Conservation (phyloP, 164 flowering plant genomes). For the Taxillus chinensis region DNA sequence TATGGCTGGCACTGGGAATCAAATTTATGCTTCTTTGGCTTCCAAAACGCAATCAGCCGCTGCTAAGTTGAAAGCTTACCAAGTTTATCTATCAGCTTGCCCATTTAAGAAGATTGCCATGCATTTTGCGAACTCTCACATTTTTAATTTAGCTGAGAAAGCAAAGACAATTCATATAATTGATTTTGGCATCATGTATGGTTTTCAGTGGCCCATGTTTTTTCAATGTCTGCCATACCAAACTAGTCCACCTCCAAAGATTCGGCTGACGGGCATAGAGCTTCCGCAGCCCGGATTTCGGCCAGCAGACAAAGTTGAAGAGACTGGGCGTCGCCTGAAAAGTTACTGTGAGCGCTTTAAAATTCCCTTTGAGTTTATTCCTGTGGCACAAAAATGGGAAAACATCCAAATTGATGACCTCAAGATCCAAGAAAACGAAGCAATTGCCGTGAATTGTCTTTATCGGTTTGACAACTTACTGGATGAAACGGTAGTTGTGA, state of each 20-base stretch:
- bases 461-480: constrained; percentile 15
- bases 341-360: constrained; percentile 16
- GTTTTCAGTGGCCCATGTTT: constrained; percentile 26
- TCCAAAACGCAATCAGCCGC: constrained; percentile 8
- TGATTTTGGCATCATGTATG: constrained; percentile 23
- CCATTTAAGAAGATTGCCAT: constrained; percentile 19
- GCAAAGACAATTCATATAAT: constrained; percentile 15
- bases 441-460: constrained; percentile 19
- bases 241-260: constrained; percentile 16
- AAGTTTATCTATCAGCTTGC: constrained; percentile 11
- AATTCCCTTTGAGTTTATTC: constrained; percentile 20
- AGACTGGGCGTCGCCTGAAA: constrained; percentile 21
- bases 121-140: constrained; percentile 13
- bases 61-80: constrained; percentile 19
- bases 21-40: constrained; percentile 12
- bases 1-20: constrained; percentile 19
- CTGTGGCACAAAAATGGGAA: constrained; percentile 22
- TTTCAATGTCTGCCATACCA: constrained; percentile 17
- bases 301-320: constrained; percentile 18
- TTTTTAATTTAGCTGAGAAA: constrained; percentile 8
- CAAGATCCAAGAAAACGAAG: constrained; percentile 11
- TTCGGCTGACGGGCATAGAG: constrained; percentile 25
- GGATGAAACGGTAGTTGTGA: constrained; percentile 22
- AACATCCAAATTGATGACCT: constrained; percentile 17
- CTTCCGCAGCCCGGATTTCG: constrained; percentile 22